Evolutionary conservation across 805 yeast genomes (phyloP), one percentile per base, ranked within the genome.

Genomic region (Lipomyces mesembrius): DNA sequence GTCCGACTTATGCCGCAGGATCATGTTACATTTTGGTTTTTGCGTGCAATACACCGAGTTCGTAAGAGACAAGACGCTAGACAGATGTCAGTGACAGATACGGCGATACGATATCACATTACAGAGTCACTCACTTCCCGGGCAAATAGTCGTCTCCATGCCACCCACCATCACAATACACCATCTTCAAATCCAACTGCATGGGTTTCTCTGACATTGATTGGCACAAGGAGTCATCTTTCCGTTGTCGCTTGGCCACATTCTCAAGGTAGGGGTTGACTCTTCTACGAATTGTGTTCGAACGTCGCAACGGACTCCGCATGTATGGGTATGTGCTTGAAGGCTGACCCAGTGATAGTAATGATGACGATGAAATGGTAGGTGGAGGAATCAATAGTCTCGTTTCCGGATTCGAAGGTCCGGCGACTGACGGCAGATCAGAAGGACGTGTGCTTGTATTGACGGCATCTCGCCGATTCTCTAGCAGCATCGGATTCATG

Each of bases 131-230:
- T 29, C 55, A 67, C 67, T 71, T 70, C 39, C 58, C 58, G 27
- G 71, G 68, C 6, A 55, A 52, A 49, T 65, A 67, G 39, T 59
- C 65, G 37, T 67, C 72, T 12, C 67, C 66, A 46, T 67, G 67
- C 73, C 69, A 64, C 11, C 73, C 70, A 8, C 72, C 66, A 49
- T 68, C 71, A 49, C 73, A 68, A 32, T 62, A 65, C 4, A 59
- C 54, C 63, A 70, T 25, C 35, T 64, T 59, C 62, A 68, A 43
- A 9, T 60, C 53, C 34, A 68, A 37, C 54, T 37, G 34, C 39
- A 35, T 32, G 17, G 71, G 71, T 32, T 56, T 58, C 49, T 64
- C 66, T 11, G 49, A 43, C 49, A 43, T 43, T 17, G 64, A 32
- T 60, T n/a, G 39, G 29, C 62, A 58, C 22, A 54, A 27, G 49